Conservation (phyloP, 2,329 filamentous ascomycete genomes). For the Fusarium sp. region DNA sequence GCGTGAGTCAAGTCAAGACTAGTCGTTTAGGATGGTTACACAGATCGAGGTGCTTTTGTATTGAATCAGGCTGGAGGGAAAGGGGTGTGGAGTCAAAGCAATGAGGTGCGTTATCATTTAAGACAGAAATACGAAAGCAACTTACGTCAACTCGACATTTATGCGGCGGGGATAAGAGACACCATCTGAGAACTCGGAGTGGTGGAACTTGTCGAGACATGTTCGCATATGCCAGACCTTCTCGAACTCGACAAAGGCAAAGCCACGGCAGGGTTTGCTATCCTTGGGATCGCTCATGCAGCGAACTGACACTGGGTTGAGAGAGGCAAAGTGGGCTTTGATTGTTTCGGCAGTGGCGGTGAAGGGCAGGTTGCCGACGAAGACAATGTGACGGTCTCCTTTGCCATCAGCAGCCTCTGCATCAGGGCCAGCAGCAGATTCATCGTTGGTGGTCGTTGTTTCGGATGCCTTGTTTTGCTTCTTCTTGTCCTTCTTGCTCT, state of each 20-base stretch:
- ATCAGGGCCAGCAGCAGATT: slow-evolving; percentile 10
- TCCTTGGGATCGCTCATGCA: slow-evolving; percentile 76
- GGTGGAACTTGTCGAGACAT: slow-evolving; percentile 90
- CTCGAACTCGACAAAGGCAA: slow-evolving; percentile 90
- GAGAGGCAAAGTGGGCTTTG: slow-evolving; percentile 79
- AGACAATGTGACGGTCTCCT: slow-evolving; percentile 50
- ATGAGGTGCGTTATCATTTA: not conserved
- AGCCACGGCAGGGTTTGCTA: slow-evolving; percentile 74
- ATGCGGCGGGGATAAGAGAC: slow-evolving; percentile 74
- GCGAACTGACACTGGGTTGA: slow-evolving; percentile 65
- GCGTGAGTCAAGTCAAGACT: slow-evolving; percentile 7
- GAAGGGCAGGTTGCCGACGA: slow-evolving; percentile 85
- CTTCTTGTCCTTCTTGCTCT: slow-evolving; percentile 49
- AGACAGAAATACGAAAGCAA: slow-evolving; percentile 38
- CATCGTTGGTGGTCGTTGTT: slow-evolving; percentile 26
- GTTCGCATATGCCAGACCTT: slow-evolving; percentile 92
- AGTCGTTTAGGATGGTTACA: slow-evolving; percentile 8
- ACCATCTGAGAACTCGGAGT: slow-evolving; percentile 77
- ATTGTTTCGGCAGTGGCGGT: slow-evolving; percentile 78
- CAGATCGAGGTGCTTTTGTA: not conserved
- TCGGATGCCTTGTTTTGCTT: slow-evolving; percentile 43
- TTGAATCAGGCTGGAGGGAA: slow-evolving; percentile 7
- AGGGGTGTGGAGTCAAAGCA: not conserved
- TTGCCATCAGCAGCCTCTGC: slow-evolving; percentile 39
- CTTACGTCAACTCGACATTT: slow-evolving; percentile 90